Evolutionary conservation across 108 stramenopile species (phyloP), one percentile per base, ranked within the genome.

Genomic region (Conticribra weissflogii): DNA sequence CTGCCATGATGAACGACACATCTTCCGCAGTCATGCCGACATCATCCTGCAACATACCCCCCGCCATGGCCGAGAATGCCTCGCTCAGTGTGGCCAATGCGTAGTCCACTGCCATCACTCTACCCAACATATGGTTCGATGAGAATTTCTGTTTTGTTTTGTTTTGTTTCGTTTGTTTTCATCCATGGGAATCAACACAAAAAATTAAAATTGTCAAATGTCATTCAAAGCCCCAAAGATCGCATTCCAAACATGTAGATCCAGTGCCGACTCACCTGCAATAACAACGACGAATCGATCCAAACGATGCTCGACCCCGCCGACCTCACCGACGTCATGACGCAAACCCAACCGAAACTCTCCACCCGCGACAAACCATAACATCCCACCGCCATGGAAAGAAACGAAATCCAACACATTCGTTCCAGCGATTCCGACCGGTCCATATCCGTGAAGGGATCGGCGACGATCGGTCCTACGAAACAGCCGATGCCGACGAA

Each of bases 401-500:
- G 53, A 63, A 79, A 82, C 18, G 84, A 77, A 1, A 69, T 3
- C 52, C 87, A 46, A 60, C 87, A 91, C 16, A 82, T 71, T 21
- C 70, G 30, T 53, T 83, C 81, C 22, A 91, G 57, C 12, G 84
- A 74, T 68, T 45, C 33, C 3, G 82, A 81, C 0, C 59, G 52
- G 16, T 86, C 71, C 71, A 83, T 73, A 25, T 82, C 47, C 9
- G 85, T 80, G 54, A 74, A 83, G 15, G 33, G 54, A 18, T 91
- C 86, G 25, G 58, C 31, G 2, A 84, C 19, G 7, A 88, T 17
- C 2, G 90, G 87, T 18, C 87, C 87, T 12, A 88, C 0, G 19
- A 91, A 55, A 52, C 90, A 88, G 15, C 90, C 90, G 8, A 85
- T 23, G 18, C 90, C 90, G 52, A 84, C 83, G 22, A 59, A 66